phyloP scores from a whole-genome alignment of 345 rosid species.

The Streptanthus diversifolius region DNA sequence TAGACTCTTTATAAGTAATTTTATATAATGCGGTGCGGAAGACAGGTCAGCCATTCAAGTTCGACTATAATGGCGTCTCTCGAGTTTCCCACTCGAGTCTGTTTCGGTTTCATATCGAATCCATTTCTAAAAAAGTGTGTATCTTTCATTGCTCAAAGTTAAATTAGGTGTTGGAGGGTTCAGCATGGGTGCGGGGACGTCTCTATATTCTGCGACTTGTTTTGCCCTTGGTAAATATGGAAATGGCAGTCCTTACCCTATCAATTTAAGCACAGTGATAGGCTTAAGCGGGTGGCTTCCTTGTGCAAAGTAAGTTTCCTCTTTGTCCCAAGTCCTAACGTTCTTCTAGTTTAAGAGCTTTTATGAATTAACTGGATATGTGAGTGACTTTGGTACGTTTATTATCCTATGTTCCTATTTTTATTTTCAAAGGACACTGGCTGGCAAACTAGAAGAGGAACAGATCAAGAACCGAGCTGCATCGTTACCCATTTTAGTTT shows the following conservation, averaged over 20 bases:
- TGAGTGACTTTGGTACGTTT: neutral
- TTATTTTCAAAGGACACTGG: conserved; percentile 52
- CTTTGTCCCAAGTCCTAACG: neutral
- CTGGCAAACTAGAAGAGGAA: conserved; percentile 48
- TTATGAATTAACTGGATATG: neutral
- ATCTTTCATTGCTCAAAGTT: conserved; percentile 46
- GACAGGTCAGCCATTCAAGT: neutral
- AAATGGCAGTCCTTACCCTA: conserved; percentile 67
- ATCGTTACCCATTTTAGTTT: conserved; percentile 74
- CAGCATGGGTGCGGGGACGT: conserved; percentile 98
- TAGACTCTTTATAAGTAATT: too few relatives aligned
- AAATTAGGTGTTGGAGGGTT: conserved; percentile 96
- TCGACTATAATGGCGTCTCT: neutral
- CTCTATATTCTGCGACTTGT: conserved; percentile 83
- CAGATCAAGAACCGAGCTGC: conserved; percentile 64
- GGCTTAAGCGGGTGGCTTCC: conserved; percentile 99
- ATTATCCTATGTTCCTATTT: neutral
- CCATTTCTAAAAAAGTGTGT: conserved; percentile 13
- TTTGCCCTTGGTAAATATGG: conserved; percentile 62
- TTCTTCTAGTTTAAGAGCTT: neutral
- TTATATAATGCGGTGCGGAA: neutral
- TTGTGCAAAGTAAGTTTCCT: conserved; percentile 65
- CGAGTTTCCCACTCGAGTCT: neutral
- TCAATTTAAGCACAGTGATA: conserved; percentile 67
- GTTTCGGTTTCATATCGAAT: neutral